Evolutionary conservation across 257 asterid genomes (phyloP), one percentile per base, ranked within the genome.

Genomic region (Solanum phureja): DNA sequence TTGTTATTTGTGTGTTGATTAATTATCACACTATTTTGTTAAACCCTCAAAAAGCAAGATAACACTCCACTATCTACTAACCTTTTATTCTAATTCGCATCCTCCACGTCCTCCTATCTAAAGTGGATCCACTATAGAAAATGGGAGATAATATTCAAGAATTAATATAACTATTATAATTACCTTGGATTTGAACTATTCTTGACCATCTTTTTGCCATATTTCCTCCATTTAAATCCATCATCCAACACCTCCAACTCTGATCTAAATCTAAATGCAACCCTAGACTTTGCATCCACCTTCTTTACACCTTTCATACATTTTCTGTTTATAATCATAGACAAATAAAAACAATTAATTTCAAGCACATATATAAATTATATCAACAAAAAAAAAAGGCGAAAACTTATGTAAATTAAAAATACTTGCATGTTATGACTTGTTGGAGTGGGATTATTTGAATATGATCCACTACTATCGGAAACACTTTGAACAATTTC

Each of bases 191-290:
- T 24, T 69, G 89, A 88, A 75, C 71, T 84, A 81, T 35, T 89
- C 88, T 89, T 89, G 68, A 89, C 89, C 91, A 87, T 89, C 89
- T 89, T 89, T 38, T 89, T 89, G 13, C 91, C 91, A 52, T 89
- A 89, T 77, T 89, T 89, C 77, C 88, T 89, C 91, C 91, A 89
- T 74, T 89, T 89, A 86, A 11, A 89, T 83, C 91, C 91, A 74
- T 89, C 91, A 77, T 89, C 91, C 91, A 89, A 66, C 34, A 87
- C 83, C 7, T 89, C 91, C 71, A 76, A 29, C 12, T 84, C 88
- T 27, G 91, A 87, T 89, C 81, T 87, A 83, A 88, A 87, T 84
- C 88, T 87, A 84, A 89, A 84, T 84, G 85, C 89, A 52, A 84
- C 37, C 85, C 81, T 84, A 84, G 44, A 10, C 38, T 83, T 87